These are phyloP conservation scores for Petasospora fabianii DNA, from an alignment of 1,139 yeast genomes.

Conservation along the genomic window DNA sequence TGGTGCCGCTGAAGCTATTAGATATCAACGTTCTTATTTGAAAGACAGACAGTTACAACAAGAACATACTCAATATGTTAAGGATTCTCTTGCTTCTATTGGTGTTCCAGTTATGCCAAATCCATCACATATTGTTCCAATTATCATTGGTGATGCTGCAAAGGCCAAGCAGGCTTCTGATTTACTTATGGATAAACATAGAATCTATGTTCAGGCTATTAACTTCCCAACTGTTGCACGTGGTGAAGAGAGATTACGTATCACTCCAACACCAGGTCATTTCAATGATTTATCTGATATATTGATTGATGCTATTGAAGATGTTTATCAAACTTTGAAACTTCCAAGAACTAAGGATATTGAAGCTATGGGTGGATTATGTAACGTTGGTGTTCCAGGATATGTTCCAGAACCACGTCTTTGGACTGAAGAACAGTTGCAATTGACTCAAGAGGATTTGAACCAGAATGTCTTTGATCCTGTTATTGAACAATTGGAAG, in stretches of 20 bases:
- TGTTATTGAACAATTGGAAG: conserved; percentile 54
- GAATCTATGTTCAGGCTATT: conserved; percentile 94
- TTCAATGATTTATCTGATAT: conserved; percentile 70
- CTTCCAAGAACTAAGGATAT: conserved; percentile 78
- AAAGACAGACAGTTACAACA: conserved; percentile 83
- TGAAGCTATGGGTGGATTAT: conserved; percentile 75
- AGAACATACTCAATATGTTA: conserved; percentile 79
- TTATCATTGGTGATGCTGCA: conserved; percentile 90
- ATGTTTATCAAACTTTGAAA: conserved; percentile 70
- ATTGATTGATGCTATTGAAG: conserved; percentile 73
- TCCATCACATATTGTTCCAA: conserved; percentile 96
- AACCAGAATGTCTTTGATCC: conserved; percentile 65
- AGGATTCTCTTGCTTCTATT: conserved; percentile 57
- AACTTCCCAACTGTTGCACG: conserved; percentile 97
- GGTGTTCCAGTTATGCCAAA: conserved; percentile 97
- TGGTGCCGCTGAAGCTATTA: conserved; percentile 83
- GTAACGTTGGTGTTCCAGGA: conserved; percentile 73
- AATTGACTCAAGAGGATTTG: conserved; percentile 56
- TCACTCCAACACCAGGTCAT: conserved; percentile 98
- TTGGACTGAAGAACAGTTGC: conserved; percentile 84
- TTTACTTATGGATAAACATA: conserved; percentile 74
- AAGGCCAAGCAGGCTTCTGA: conserved; percentile 92
- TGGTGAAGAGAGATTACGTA: conserved; percentile 93
- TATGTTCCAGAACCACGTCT: conserved; percentile 46
- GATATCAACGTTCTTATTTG: conserved; percentile 77